Evolutionary conservation across 2,329 filamentous ascomycete genomes (phyloP), one percentile per base, ranked within the genome.

Genomic region (Epichloe aotearoae): DNA sequence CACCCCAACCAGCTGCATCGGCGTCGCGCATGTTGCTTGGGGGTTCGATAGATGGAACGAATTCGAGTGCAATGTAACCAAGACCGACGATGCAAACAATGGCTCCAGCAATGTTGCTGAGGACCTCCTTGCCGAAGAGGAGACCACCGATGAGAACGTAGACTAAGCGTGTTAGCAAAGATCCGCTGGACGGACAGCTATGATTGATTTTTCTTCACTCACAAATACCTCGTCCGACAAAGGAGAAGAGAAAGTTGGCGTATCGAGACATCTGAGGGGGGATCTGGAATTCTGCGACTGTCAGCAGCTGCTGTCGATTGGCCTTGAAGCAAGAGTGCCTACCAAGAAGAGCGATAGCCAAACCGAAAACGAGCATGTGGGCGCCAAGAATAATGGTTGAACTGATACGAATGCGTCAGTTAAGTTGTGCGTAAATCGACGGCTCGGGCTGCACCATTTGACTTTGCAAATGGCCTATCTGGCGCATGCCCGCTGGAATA

Each of bases 231-330:
- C 93, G 89, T 55, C 93, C 93, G 59, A 97, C 73, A 77, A 98
- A 97, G 52, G 88, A 95, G 76, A 97, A 97, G 70, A 97, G 83
- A 76, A 98, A 98, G 11, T 88, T 95, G 50, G 89, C 91, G 74
- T 97, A 95, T 71, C 88, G 84, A 52, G 89, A 85, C 50, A 95
- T 77, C 67, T 95, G 90, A 53, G 90, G 88, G 93, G 93, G 91
- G 60, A 96, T 91, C 70, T 95, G 86, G 73, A 97, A 95, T 71
- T 98, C 93, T 76, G 61, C 37, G 11, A 11, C 37, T 50, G 57
- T 66, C 55, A 66, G 61, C 39, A 40, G 42, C 33, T 43, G 23
- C 40, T 17, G 38, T 37, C 34, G 12, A 1, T 47, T 40, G 26
- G 33, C 36, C 2, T 20, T 10, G 8, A 48, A 14, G 1, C 26